phyloP scores from a whole-genome alignment of 148 eudicot genomes.

The Dysphania ambrosioides region DNA sequence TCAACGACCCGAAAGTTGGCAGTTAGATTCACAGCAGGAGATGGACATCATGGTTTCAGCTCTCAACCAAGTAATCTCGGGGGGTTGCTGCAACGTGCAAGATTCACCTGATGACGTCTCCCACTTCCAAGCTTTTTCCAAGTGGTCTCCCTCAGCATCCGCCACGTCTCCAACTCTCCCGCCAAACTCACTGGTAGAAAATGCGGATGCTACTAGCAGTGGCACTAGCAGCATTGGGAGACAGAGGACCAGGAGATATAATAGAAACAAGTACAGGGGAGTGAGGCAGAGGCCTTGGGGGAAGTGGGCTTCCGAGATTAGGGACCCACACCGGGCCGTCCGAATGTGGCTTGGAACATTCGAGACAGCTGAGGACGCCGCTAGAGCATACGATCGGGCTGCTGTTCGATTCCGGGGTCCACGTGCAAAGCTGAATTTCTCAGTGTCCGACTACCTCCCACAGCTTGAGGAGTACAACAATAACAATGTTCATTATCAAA shows the following conservation, averaged over 20 bases:
- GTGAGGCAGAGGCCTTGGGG: neutral
- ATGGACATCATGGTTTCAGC: constrained; percentile 42
- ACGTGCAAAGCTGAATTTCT: neutral
- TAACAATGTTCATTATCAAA: neutral
- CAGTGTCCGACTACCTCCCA: neutral
- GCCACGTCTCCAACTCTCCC: too few species aligned
- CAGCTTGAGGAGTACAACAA: neutral
- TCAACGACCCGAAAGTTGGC: neutral
- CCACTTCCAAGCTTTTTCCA: too few species aligned
- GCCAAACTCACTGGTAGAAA: too few species aligned
- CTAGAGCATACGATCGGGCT: neutral
- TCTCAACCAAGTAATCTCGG: constrained; percentile 38
- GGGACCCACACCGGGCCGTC: neutral
- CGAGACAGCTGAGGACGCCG: neutral
- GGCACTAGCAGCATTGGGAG: neutral
- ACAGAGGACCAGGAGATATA: neutral
- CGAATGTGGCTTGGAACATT: neutral
- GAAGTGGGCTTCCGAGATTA: neutral
- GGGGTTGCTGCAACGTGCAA: neutral
- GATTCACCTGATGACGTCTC: neutral
- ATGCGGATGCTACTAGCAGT: too few species aligned
- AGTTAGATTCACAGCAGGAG: constrained; percentile 29
- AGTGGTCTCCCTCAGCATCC: constrained; percentile 2
- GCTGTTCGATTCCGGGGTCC: neutral
- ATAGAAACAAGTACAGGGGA: neutral